Conservation (phyloP, 23 red algal species). For the Cyanidium caldarium region DNA sequence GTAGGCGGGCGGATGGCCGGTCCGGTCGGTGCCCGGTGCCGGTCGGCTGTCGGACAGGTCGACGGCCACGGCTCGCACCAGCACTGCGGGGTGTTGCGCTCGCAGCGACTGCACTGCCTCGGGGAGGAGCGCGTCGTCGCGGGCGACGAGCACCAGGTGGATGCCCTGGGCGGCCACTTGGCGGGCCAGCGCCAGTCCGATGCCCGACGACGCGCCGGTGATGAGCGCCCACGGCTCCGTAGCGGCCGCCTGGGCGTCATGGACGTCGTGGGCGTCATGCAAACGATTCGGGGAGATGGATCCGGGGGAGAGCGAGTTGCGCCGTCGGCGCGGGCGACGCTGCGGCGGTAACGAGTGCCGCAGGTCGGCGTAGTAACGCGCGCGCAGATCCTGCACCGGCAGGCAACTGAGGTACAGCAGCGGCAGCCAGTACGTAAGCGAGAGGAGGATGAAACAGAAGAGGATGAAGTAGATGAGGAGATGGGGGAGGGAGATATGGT, state of each 20-base stretch:
- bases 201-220: conserved; percentile 78
- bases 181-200: conserved; percentile 49
- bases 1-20: conserved; percentile 8
- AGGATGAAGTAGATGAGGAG: no score
- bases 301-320: not conserved
- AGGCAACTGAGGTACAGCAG: not conserved
- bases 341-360: not conserved
- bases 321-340: not conserved
- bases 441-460: no score
- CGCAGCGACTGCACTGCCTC: conserved; percentile 10
- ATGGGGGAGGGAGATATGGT: no score
- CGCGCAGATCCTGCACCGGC: not conserved
- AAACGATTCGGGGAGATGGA: not conserved
- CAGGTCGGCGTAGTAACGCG: not conserved
- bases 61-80: conserved; percentile 36
- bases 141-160: conserved; percentile 21
- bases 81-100: conserved; percentile 15
- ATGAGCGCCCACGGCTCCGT: conserved; percentile 47
- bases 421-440: not conserved
- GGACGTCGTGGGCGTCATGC: not conserved
- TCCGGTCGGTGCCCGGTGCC: not conserved
- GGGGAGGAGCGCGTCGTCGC: conserved; percentile 28
- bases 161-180: conserved; percentile 29
- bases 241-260: not conserved
- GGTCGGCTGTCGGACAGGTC: conserved; percentile 18